Evolutionary conservation across 1,139 yeast species (phyloP).

Genomic region (Saccharomyces hybrid): DNA sequence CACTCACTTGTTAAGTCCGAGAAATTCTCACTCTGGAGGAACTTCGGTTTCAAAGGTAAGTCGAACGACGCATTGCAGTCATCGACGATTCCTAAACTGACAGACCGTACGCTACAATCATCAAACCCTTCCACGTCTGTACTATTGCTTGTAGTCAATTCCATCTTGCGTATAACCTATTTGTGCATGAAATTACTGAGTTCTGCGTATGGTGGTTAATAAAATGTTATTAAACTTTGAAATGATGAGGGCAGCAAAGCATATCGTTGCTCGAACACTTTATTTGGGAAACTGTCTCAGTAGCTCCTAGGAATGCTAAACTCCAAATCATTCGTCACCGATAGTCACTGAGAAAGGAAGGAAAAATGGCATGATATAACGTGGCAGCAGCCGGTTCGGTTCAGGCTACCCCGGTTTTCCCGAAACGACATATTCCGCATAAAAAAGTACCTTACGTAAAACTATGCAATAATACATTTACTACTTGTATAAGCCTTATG

Average conservation of each 20-base stretch:
- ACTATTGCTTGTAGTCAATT: neutral
- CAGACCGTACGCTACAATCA: neutral
- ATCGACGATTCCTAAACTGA: neutral
- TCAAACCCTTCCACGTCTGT: neutral
- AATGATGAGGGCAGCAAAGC: neutral
- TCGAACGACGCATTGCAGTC: slow-evolving; percentile 15
- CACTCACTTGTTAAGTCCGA: slow-evolving; percentile 15
- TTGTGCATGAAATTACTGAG: neutral
- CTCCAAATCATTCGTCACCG: neutral
- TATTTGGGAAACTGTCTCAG: neutral
- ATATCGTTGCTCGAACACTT: too few species aligned
- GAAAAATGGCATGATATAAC: neutral
- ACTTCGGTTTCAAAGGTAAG: slow-evolving; percentile 17
- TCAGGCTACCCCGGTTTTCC: neutral
- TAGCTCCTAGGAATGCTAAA: neutral
- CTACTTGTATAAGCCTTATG: neutral
- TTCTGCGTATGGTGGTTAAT: neutral
- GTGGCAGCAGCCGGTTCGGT: neutral
- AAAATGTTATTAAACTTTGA: neutral
- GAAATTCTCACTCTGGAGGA: slow-evolving; percentile 14
- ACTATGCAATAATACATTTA: neutral
- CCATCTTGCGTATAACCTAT: neutral
- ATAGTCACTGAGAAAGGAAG: neutral
- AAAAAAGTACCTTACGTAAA: neutral
- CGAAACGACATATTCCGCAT: neutral